Base-by-base conservation (phyloP, 2,329 filamentous ascomycete genomes). In the Orbilia javanica region DNA sequence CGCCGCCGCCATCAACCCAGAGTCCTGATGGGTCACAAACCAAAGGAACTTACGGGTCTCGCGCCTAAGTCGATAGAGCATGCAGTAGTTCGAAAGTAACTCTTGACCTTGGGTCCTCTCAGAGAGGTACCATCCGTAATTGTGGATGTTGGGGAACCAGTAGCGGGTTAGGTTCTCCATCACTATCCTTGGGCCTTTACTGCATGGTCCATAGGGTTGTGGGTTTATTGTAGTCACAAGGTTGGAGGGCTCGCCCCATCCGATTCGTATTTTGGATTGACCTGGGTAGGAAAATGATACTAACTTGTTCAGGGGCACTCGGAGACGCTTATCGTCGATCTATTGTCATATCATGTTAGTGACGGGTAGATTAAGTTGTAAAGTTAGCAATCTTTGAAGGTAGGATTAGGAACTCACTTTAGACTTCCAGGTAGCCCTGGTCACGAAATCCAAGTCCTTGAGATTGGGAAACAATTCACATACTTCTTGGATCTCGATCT, bases 401-500 rank as follows among this genome's bases (percentile, higher is more conserved):
- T 25, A 1, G 6, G 15, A n/a, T 15, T 15, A 36, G 15, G 20
- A 18, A 64, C 53, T 65, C 42, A 76, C 72, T 5, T 46, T 42
- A 11, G 31, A 25, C 18, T 36, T 36, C 72, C 72, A 76, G 6
- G 46, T 46, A 5, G 13, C n/a, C 13, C 36, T 60, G 0, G 65
- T 76, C 4, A 76, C 36, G 25, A 70, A 65, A 27, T 77, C 73
- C 3, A 77, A 18, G 7, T 71, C 50, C 15, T 50, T 29, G 1
- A 77, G 67, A 13, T 67, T 60, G 3, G 73, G 73, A 15, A 18
- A 77, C 1, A 52, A 22, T 15, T 4, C 2, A 20, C 66, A 77
- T 4, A 67, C 60, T 1, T 66, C 22, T 11, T 67, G 48, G 5
- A 71, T 20, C 1, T 20, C 46, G 8, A 77, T 71, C 55, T 77